Evolutionary conservation across 2,329 filamentous ascomycete genomes (phyloP).

Genomic region (Curvularia hawaiiensis): DNA sequence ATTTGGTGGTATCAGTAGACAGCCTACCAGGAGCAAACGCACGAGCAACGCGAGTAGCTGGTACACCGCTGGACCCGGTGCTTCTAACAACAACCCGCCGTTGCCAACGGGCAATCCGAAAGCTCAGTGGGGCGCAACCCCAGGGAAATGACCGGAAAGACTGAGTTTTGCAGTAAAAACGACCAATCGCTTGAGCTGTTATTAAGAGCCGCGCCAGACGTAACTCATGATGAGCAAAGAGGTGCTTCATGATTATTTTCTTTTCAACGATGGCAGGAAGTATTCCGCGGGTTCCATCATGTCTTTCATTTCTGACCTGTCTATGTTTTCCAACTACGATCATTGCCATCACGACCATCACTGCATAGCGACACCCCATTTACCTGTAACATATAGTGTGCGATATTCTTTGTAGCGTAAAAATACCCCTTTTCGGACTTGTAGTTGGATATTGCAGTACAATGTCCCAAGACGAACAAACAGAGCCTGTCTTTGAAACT

Average conservation of each 20-base stretch:
- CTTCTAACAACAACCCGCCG: constrained; percentile 19
- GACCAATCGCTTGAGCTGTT: constrained; percentile 4
- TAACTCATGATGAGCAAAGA: constrained; percentile 6
- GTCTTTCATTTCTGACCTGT: background rate
- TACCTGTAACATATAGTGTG: constrained; percentile 6
- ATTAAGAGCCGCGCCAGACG: constrained; percentile 7
- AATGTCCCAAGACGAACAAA: background rate
- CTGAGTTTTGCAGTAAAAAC: background rate
- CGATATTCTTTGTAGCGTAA: constrained; percentile 6
- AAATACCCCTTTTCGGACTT: background rate
- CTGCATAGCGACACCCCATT: constrained; percentile 1
- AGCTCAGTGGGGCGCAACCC: constrained; percentile 24
- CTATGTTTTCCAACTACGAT: constrained; percentile 1
- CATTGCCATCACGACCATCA: background rate
- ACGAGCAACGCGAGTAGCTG: constrained; percentile 40
- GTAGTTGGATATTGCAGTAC: too few species aligned
- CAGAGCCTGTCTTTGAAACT: background rate
- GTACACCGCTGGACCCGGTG: constrained; percentile 16
- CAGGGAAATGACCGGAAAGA: constrained; percentile 26
- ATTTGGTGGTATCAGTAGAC: constrained; percentile 36
- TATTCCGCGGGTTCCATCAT: constrained; percentile 40
- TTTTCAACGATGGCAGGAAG: constrained; percentile 36
- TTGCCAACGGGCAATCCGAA: constrained; percentile 26
- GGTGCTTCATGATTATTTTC: constrained; percentile 10
- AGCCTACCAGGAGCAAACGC: constrained; percentile 33